These are phyloP conservation scores for Pseudogymnoascus sp. DNA, from an alignment of 2,329 filamentous ascomycete genomes.

Conservation along the genomic window DNA sequence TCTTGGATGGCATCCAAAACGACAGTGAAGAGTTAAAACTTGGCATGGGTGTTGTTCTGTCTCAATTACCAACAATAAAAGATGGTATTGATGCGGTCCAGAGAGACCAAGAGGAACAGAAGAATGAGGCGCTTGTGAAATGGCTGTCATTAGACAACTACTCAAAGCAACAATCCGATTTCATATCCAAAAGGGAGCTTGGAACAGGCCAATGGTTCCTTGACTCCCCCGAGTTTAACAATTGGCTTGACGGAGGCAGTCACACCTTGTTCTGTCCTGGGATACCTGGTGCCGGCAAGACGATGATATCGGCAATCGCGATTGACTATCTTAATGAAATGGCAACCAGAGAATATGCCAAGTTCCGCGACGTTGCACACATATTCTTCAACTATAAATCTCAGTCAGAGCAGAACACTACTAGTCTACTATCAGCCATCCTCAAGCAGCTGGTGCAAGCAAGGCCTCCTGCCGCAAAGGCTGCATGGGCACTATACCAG, in stretches of 20 bases:
- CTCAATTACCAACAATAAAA: neutral
- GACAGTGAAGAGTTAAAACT: neutral
- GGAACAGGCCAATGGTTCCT: conserved; percentile 21
- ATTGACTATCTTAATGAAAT: neutral
- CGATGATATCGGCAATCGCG: neutral
- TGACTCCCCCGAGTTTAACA: conserved; percentile 13
- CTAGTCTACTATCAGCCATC: conserved; percentile 19
- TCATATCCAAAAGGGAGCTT: conserved; percentile 29
- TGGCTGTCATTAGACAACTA: conserved; percentile 36
- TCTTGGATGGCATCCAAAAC: neutral
- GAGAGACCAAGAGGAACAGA: neutral
- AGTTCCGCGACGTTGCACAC: conserved; percentile 26
- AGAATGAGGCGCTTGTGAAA: conserved; percentile 12
- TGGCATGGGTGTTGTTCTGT: neutral
- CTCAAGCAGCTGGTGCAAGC: conserved; percentile 24
- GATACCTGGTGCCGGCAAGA: neutral
- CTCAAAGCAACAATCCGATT: conserved; percentile 34
- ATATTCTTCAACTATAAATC: conserved; percentile 32
- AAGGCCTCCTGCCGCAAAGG: neutral
- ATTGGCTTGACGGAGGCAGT: neutral
- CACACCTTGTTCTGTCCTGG: conserved; percentile 16
- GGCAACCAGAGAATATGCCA: neutral
- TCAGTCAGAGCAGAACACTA: conserved; percentile 22
- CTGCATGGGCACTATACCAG: neutral
- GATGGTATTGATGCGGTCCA: neutral